These are phyloP conservation scores for Debaryomycetaceae sp. DNA, from an alignment of 1,139 yeast species.

Conservation along the genomic window DNA sequence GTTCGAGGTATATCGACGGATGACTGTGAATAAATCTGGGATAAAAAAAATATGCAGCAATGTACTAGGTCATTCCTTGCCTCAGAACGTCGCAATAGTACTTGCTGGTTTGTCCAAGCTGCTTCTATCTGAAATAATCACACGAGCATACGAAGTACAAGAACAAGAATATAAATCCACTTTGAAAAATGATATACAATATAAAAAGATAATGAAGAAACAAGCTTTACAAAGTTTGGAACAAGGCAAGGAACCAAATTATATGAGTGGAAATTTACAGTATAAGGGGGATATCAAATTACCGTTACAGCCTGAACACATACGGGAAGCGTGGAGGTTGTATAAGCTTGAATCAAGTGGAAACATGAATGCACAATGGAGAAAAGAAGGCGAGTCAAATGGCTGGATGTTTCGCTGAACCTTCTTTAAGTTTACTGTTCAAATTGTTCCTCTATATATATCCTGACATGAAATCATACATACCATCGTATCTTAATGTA, in stretches of 20 bases:
- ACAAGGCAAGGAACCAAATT: constrained; percentile 23
- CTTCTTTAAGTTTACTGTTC: not conserved
- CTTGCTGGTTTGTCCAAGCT: constrained; percentile 86
- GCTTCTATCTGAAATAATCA: constrained; percentile 83
- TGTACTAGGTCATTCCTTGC: constrained; percentile 77
- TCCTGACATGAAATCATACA: not conserved
- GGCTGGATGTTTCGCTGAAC: constrained; percentile 60
- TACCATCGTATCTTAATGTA: not conserved
- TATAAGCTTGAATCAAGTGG: constrained; percentile 68
- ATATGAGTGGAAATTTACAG: constrained; percentile 14
- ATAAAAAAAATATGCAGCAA: constrained; percentile 80
- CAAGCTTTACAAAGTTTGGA: constrained; percentile 26
- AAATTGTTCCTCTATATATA: not conserved
- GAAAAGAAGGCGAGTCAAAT: constrained; percentile 71
- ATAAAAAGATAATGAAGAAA: constrained; percentile 31
- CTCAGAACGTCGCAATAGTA: constrained; percentile 77
- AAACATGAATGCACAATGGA: constrained; percentile 58
- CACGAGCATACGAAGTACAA: constrained; percentile 71
- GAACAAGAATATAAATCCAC: constrained; percentile 49
- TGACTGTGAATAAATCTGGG: constrained; percentile 74
- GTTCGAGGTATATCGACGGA: constrained; percentile 83
- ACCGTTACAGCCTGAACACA: constrained; percentile 79
- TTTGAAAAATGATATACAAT: constrained; percentile 34
- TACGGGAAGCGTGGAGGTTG: constrained; percentile 84
- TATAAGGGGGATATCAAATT: constrained; percentile 44